These are phyloP conservation scores for Scortechinia acanthostroma DNA, from an alignment of 2,329 filamentous ascomycete genomes.

Conservation along the genomic window DNA sequence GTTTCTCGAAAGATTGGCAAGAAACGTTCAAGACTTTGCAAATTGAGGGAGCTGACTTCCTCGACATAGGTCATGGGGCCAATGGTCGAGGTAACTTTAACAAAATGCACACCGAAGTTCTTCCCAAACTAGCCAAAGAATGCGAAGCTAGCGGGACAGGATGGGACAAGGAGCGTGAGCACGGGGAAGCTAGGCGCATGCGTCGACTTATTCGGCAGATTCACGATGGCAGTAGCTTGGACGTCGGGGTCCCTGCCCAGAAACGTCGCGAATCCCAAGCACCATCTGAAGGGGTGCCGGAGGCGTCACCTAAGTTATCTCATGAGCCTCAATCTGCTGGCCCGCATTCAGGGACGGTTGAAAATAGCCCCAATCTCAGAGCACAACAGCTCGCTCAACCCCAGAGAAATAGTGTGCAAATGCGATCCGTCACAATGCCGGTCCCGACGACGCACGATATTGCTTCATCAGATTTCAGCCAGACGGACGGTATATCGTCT, in stretches of 20 bases:
- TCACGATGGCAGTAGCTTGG: not conserved
- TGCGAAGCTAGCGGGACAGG: not conserved
- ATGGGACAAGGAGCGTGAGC: not conserved
- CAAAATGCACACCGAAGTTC: not conserved
- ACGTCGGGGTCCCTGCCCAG: not conserved
- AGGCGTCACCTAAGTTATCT: too few species aligned
- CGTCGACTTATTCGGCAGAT: not conserved
- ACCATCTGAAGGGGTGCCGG: too few species aligned
- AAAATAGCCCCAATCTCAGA: not conserved
- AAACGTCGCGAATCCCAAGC: too few species aligned
- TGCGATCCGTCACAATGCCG: not conserved
- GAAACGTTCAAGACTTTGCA: not conserved
- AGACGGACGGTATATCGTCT: too few species aligned
- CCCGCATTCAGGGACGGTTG: not conserved
- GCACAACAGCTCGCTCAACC: not conserved
- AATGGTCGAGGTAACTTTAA: not conserved
- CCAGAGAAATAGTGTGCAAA: not conserved
- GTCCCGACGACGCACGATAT: too few species aligned
- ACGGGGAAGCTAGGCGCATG: not conserved
- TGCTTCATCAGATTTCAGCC: too few species aligned
- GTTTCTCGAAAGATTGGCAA: constrained; percentile 2
- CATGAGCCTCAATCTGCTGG: not conserved
- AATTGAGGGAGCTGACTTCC: not conserved
- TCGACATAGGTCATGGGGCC: not conserved
- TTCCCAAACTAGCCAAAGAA: not conserved